Evolutionary conservation across 2,329 filamentous ascomycete genomes (phyloP), one percentile per base, ranked within the genome.

Genomic region (Coleophoma eucalyptorum): DNA sequence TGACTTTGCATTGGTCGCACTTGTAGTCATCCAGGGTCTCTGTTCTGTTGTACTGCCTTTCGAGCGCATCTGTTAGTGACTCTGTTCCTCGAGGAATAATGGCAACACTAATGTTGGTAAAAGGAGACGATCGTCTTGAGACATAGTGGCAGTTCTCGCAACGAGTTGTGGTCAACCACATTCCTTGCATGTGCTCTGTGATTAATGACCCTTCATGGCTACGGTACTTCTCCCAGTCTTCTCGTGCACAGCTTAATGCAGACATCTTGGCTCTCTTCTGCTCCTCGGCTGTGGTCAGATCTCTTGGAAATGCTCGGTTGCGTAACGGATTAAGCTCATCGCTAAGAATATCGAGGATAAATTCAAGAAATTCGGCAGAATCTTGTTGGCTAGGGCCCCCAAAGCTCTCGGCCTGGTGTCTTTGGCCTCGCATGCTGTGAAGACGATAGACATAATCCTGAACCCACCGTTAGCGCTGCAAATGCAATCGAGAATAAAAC

Each of bases 321-420:
- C 83, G 87, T 31, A 79, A 77, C 6, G 77, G 69, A 65, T 96
- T 95, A 5, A 95, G 84, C 68, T 99, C 94, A 64, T 94, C 89
- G 59, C 93, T 87, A 12, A 97, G 75, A 57, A 87, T 85, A 48
- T 89, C 84, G 35, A 96, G 77, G 21, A 97, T 68, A 63, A 95
- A 96, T 43, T 84, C 83, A 58, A 93, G 84, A 59, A 96, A 96
- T 62, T 97, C 94, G 57, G 92, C 88, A 2, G 91, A 87, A 63
- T 99, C 94, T 65, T 97, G 93, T 21, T 49, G 46, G 46, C 83
- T 74, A 20, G 77, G 76, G 38, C 89, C 86, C 13, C 86, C 89
- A 72, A 91, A 94, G 58, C 81, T 77, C 6, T 35, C n/a, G 10
- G 20, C 19, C 20, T 81, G 81, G 57, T 50, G 55, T 32, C 63